A percentile compares a stretch with the other conserved stretches of the same genome.
Evolutionary conservation across 2,329 filamentous ascomycete species (phyloP).

Genomic region (Cadophora sp.): DNA sequence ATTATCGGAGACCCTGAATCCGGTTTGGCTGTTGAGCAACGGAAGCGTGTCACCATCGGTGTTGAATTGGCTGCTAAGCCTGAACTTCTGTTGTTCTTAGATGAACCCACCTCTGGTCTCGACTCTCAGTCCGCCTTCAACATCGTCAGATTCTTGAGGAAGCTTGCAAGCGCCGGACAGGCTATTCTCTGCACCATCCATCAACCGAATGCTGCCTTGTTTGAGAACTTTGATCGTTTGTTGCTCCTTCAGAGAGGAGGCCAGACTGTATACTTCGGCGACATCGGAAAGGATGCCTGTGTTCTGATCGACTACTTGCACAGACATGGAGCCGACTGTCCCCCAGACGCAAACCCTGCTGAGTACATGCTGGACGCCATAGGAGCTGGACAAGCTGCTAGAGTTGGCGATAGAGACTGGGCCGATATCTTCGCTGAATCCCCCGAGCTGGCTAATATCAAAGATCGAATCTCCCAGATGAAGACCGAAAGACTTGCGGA

Average conservation of each 20-base stretch:
- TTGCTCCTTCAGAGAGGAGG: slow-evolving; percentile 69
- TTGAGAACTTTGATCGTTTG: slow-evolving; percentile 73
- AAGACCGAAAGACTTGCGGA: slow-evolving; percentile 58
- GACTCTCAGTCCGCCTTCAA: slow-evolving; percentile 66
- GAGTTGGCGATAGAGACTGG: slow-evolving; percentile 70
- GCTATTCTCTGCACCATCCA: slow-evolving; percentile 76
- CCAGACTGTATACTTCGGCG: slow-evolving; percentile 70
- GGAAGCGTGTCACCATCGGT: slow-evolving; percentile 70
- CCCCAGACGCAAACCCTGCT: slow-evolving; percentile 59
- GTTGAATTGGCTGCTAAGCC: slow-evolving; percentile 66
- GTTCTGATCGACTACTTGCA: slow-evolving; percentile 58
- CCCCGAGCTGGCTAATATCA: slow-evolving; percentile 61
- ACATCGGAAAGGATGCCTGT: slow-evolving; percentile 68
- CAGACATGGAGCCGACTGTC: slow-evolving; percentile 57
- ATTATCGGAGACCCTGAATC: slow-evolving; percentile 67
- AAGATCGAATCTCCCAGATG: slow-evolving; percentile 61
- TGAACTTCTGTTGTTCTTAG: slow-evolving; percentile 63
- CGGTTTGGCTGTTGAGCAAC: slow-evolving; percentile 70
- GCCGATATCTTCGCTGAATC: slow-evolving; percentile 66
- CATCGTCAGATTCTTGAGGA: slow-evolving; percentile 64
- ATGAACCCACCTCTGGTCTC: slow-evolving; percentile 65
- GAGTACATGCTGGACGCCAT: slow-evolving; percentile 68
- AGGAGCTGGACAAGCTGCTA: slow-evolving; percentile 64
- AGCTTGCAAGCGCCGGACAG: slow-evolving; percentile 66
- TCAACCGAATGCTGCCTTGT: slow-evolving; percentile 72